Percentiles rank a stretch among this genome's conserved stretches.
Evolutionary conservation across 192 early-diverging fungal species (phyloP).

Genomic region (Coemansia sp.): DNA sequence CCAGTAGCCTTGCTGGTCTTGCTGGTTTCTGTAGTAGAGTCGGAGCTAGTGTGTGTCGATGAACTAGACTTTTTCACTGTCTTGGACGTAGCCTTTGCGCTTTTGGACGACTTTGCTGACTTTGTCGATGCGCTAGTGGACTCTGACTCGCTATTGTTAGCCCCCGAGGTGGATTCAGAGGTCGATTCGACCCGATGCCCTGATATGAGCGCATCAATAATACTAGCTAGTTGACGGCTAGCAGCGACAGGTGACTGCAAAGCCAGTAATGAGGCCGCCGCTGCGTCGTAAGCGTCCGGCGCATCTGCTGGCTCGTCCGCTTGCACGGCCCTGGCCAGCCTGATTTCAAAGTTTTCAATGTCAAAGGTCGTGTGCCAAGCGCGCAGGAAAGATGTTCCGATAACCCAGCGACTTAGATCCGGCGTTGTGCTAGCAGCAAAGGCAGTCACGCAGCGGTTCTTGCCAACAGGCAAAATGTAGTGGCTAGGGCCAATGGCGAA

Average conservation of each 20-base stretch:
- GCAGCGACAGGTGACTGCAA: conserved; percentile 6
- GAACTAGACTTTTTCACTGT: neutral
- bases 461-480: conserved; percentile 49
- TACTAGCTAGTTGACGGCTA: conserved; percentile 24
- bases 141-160: neutral
- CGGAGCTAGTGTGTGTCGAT: neutral
- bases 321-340: conserved; percentile 41
- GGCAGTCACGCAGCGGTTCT: conserved; percentile 43
- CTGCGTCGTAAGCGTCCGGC: neutral
- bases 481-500: conserved; percentile 47
- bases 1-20: neutral
- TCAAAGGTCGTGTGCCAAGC: conserved; percentile 57
- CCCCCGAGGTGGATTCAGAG: neutral
- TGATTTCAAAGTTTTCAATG: conserved; percentile 45
- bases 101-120: conserved; percentile 4
- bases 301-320: conserved; percentile 9
- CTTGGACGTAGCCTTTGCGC: conserved; percentile 6
- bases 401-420: conserved; percentile 55
- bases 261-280: neutral
- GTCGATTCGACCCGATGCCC: conserved; percentile 1
- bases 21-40: neutral
- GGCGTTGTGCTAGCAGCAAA: conserved; percentile 70
- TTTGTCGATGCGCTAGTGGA: neutral
- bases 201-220: conserved; percentile 26
- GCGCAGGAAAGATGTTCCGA: conserved; percentile 58